Evolutionary conservation across 495 filamentous ascomycete species (phyloP), one percentile per base, ranked within the genome.

Genomic region (Penicillium flavigenum): DNA sequence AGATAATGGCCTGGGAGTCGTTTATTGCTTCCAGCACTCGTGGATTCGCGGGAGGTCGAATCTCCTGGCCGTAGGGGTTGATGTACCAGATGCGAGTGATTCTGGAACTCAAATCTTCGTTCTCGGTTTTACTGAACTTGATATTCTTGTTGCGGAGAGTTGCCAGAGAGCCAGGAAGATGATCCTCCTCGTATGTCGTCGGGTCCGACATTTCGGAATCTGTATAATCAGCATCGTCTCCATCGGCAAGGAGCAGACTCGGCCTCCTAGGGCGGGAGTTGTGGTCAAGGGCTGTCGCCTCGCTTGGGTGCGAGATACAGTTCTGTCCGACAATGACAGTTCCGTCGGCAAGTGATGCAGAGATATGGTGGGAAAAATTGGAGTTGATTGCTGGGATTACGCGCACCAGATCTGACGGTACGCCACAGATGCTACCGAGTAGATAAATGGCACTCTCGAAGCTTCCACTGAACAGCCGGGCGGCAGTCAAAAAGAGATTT

Each of bases 41-140:
- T 0, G 90, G 87, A 65, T 96, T 97, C 2, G 90, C 87, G 0
- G 83, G 73, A 0, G 89, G 89, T 24, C 86, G 81, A 67, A 98
- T 96, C 72, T 96, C 92, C 63, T 87, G 83, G 26, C 93, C 93
- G 74, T 96, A 98, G 1, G 91, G 91, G 70, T 96, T 97, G 73
- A 98, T 97, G 75, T 97, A 98, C 91, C 90, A 97, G 60, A 98
- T 81, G 7, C 93, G 80, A 61, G 83, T 75, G 61, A 98, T 96
- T 38, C 88, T 83, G 7, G 87, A 81, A 0, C 88, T 81, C 8
- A 97, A 80, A 52, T 91, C 88, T 43, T 86, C 80, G 63, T 87
- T 80, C n/a, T 79, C 63, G 43, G 75, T 67, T 70, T 98, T 98
- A 73, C 76, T 83, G 73, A 96, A 94, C 24, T 74, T 71, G 61